Conservation (phyloP, 495 filamentous ascomycete species). For the Neurospora tetrasperma region DNA sequence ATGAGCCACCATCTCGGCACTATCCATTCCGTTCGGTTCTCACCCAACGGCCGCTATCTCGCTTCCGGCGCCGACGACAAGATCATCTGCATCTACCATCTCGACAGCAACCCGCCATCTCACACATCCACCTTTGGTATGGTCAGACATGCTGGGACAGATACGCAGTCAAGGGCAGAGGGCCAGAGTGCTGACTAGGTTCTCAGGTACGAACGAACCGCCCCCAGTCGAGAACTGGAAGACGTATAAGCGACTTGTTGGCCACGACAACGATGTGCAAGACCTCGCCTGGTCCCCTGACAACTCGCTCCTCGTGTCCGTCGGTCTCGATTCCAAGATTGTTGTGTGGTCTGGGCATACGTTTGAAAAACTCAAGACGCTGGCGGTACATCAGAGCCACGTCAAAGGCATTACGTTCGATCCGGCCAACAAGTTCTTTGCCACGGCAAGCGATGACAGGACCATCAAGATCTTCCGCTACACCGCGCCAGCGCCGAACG, state of each 20-base stretch:
- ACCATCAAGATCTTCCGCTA: conserved; percentile 96
- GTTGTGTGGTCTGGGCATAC: conserved; percentile 97
- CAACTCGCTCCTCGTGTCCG: conserved; percentile 89
- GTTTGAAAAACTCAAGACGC: conserved; percentile 92
- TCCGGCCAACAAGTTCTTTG: conserved; percentile 98
- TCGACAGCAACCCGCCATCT: conserved; percentile 71
- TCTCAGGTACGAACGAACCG: conserved; percentile 71
- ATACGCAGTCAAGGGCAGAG: conserved; percentile 1
- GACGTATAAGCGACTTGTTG: conserved; percentile 80
- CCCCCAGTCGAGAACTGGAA: conserved; percentile 96
- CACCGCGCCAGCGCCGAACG: conserved; percentile 81
- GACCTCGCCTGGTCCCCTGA: conserved; percentile 96
- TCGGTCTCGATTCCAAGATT: conserved; percentile 93
- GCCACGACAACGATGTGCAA: conserved; percentile 97
- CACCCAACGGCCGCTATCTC: conserved; percentile 82
- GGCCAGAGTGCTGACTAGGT: conserved; percentile 13
- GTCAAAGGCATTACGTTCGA: conserved; percentile 99
- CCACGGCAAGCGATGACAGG: conserved; percentile 92
- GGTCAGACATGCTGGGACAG: conserved; percentile 9
- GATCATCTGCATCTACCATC: conserved; percentile 89
- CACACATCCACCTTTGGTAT: conserved; percentile 66
- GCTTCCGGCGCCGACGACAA: conserved; percentile 97
- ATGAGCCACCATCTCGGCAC: conserved; percentile 98
- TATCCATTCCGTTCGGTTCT: conserved; percentile 93
- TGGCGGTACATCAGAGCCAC: conserved; percentile 86